Conservation (phyloP, 2,329 filamentous ascomycete species). For the Coleophoma cylindrospora region DNA sequence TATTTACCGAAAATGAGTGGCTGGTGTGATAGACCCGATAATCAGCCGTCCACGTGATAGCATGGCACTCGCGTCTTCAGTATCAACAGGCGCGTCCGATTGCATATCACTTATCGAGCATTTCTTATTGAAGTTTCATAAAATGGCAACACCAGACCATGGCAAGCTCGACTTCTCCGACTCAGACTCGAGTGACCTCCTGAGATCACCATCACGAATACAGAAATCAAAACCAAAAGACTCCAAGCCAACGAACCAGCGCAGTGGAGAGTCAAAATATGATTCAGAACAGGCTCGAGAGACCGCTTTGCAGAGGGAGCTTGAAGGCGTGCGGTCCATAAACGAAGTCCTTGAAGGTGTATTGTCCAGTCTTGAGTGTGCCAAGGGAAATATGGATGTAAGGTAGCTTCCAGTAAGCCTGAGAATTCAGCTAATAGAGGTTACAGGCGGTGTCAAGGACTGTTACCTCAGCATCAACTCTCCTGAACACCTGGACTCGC, state of each 20-base stretch:
- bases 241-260: conserved; percentile 18
- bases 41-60: not conserved
- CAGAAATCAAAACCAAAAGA: conserved; percentile 19
- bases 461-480: conserved; percentile 78
- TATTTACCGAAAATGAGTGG: not conserved
- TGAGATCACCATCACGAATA: conserved; percentile 47
- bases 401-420: conserved; percentile 15
- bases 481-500: conserved; percentile 92
- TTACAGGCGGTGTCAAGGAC: conserved; percentile 75
- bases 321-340: conserved; percentile 78
- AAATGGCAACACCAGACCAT: conserved; percentile 39
- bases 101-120: no score
- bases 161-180: conserved; percentile 47
- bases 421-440: conserved; percentile 6
- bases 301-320: conserved; percentile 67
- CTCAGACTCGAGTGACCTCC: conserved; percentile 50
- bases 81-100: not conserved
- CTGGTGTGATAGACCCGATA: not conserved
- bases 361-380: conserved; percentile 64
- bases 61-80: not conserved
- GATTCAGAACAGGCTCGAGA: conserved; percentile 67
- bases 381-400: conserved; percentile 75
- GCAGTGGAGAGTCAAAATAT: conserved; percentile 44
- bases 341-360: conserved; percentile 84
- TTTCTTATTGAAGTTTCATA: no score